Evolutionary conservation across 2,329 filamentous ascomycete species (phyloP).

Genomic region (Botrytis fabae): DNA sequence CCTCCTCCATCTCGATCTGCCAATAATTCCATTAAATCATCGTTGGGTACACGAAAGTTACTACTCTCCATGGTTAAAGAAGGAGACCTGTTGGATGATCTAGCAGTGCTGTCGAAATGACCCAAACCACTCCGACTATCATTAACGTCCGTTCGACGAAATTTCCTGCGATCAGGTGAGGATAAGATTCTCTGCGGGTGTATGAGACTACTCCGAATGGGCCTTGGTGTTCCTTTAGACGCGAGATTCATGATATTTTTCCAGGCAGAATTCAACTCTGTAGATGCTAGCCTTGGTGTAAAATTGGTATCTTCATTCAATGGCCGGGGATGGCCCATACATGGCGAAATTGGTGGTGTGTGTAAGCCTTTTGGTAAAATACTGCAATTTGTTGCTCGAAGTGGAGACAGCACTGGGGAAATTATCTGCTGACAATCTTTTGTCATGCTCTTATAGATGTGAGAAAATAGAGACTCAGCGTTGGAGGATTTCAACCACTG

Average conservation of each 20-base stretch:
- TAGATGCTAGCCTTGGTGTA: neutral
- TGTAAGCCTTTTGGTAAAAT: neutral
- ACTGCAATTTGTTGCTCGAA: neutral
- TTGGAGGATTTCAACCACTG: neutral
- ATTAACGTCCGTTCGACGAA: neutral
- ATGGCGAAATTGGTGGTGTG: neutral
- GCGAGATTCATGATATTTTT: neutral
- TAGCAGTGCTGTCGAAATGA: neutral
- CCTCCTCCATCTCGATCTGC: neutral
- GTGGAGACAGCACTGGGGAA: neutral
- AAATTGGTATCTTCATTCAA: neutral
- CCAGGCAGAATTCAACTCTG: neutral
- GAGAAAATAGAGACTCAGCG: neutral
- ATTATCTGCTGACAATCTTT: neutral
- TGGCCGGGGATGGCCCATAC: neutral
- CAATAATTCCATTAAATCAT: neutral
- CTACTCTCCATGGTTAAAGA: neutral
- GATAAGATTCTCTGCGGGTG: neutral
- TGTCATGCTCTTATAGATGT: neutral
- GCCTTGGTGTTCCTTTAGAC: neutral
- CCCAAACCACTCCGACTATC: neutral
- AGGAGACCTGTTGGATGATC: neutral
- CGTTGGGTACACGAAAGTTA: neutral
- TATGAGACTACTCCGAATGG: neutral
- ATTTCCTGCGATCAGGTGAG: neutral